Base-by-base conservation (phyloP, 106 monocot genomes). In the Xerophyta viscosa region DNA sequence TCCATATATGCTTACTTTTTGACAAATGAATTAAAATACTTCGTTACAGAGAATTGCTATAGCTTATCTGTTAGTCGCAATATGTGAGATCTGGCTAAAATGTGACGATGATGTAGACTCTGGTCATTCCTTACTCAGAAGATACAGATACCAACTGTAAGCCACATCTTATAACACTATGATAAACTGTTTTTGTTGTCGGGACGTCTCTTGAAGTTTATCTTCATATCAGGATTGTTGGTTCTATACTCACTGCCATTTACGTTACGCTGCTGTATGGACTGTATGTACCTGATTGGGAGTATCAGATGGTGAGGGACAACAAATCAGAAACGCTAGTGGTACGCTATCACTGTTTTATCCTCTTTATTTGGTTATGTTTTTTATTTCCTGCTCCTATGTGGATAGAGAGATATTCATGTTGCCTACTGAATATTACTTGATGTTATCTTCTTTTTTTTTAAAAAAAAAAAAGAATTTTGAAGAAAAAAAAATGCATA, bases 241-340 rank as follows among this genome's bases (percentile, higher is more conserved):
- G 43, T 11, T 59, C 61, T 9, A 42, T 51, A 23, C 66, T 77
- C 50, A 61, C 71, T 26, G 36, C 41, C 17, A 37, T 61, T n/a
- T 77, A 77, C 46, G 22, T 66, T 41, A 20, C 27, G 0, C 61
- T 77, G 20, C 24, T 71, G 29, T 77, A 70, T 71, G 71, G 77
- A 27, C 36, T 71, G 21, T 71, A 71, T 66, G 71, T 77, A 24
- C 71, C 77, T 57, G 77, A 71, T 52, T 77, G 77, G 77, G 66
- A 70, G 31, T 77, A 71, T 41, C 43, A 77, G 30, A 49, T 66
- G 23, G 13, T 33, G 6, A 46, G 39, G 20, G 52, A 58, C 1
- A 51, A 41, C 12, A 52, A 66, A 26, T 10, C 22, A 3, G 10
- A 65, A 39, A 56, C 59, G 4, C 66, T 50, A 17, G 61, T 44